Conservation (phyloP, 768 basidiomycete species). For the Calocera viscosa region DNA sequence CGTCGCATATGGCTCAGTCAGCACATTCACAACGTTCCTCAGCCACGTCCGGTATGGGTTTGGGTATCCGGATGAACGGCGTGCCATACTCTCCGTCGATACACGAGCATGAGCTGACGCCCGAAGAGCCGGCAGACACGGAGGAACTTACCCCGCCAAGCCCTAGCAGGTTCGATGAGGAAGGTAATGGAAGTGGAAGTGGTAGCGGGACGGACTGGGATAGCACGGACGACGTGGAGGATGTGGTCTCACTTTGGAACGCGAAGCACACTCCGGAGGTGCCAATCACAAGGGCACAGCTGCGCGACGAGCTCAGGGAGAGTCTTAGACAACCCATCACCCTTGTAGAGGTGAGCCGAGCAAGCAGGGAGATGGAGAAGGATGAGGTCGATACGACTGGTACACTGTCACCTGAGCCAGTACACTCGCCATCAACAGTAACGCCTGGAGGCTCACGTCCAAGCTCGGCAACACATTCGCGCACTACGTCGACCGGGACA, state of each 20-base stretch:
- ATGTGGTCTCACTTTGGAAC: slow-evolving; percentile 18
- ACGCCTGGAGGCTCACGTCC: neutral
- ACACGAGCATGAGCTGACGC: neutral
- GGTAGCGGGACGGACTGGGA: slow-evolving; percentile 24
- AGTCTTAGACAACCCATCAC: neutral
- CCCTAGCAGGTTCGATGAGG: slow-evolving; percentile 14
- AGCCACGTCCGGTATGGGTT: neutral
- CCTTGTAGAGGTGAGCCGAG: neutral
- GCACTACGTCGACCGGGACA: neutral
- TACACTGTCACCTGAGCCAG: neutral
- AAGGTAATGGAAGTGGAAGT: slow-evolving; percentile 20
- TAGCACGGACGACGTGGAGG: slow-evolving; percentile 23
- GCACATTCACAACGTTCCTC: neutral
- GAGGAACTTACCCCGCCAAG: neutral
- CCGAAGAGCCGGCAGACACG: neutral
- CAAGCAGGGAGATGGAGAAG: neutral
- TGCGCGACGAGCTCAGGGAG: neutral
- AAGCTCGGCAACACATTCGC: neutral
- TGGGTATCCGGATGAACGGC: slow-evolving; percentile 33
- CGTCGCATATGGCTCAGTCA: neutral
- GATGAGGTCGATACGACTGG: neutral
- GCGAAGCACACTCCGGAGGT: slow-evolving; percentile 15
- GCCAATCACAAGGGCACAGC: neutral
- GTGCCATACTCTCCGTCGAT: slow-evolving; percentile 29
- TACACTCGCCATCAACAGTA: neutral